Conservation (phyloP, 1,139 yeast species). For the Scheffersomyces stambukii region DNA sequence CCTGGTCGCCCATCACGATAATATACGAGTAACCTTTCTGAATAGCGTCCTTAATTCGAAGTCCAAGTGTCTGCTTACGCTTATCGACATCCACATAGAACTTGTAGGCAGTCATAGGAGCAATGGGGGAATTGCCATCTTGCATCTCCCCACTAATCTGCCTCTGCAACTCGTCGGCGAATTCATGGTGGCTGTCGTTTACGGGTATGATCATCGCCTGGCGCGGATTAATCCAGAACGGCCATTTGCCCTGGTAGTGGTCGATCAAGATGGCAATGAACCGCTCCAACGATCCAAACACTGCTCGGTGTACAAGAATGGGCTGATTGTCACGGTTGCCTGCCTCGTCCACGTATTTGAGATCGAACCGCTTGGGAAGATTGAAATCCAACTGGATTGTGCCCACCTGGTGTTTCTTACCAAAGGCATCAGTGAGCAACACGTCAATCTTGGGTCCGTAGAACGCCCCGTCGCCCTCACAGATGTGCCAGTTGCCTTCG, state of each 20-base stretch:
- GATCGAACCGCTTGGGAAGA: constrained; percentile 78
- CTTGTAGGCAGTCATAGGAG: constrained; percentile 56
- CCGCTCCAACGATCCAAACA: constrained; percentile 90
- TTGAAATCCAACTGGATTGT: constrained; percentile 96
- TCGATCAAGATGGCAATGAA: constrained; percentile 88
- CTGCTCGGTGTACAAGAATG: constrained; percentile 92
- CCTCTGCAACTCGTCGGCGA: constrained; percentile 50
- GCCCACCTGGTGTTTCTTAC: constrained; percentile 89
- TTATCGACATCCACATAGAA: constrained; percentile 75
- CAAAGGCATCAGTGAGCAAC: constrained; percentile 75
- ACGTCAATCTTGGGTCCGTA: constrained; percentile 96
- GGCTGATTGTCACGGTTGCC: constrained; percentile 59
- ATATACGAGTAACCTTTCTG: constrained; percentile 76
- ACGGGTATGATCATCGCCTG: constrained; percentile 88
- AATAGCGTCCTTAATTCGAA: constrained; percentile 74
- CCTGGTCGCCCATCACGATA: constrained; percentile 84
- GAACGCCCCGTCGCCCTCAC: constrained; percentile 96
- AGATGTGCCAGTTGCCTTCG: constrained; percentile 58
- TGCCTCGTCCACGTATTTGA: constrained; percentile 55
- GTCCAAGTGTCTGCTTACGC: constrained; percentile 75
- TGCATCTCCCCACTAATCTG: constrained; percentile 49
- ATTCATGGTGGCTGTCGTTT: constrained; percentile 49
- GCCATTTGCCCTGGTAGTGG: constrained; percentile 94
- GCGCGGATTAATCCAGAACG: constrained; percentile 96
- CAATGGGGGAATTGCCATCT: constrained; percentile 22